phyloP scores from a whole-genome alignment of 257 asterid genomes.

The Verbena officinalis region DNA sequence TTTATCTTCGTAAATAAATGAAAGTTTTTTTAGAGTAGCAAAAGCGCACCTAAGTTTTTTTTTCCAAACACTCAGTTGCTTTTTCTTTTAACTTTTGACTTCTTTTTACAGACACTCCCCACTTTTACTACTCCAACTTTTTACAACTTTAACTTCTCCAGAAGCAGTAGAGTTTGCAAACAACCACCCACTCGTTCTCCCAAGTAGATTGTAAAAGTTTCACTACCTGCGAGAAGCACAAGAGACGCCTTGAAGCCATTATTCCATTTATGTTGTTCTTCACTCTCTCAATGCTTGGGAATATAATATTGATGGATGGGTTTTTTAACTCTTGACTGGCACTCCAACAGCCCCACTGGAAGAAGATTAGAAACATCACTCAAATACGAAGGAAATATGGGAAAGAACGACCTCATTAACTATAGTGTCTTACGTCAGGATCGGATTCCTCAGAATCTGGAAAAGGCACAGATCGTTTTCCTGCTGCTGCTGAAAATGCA shows the following conservation, averaged over 20 bases:
- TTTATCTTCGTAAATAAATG: too few species aligned
- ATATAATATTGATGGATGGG: slow-evolving; percentile 72
- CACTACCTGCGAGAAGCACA: slow-evolving; percentile 90
- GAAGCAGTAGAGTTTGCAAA: too few species aligned
- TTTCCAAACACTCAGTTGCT: too few species aligned
- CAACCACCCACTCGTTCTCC: too few species aligned
- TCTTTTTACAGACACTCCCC: too few species aligned
- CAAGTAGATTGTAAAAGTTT: slow-evolving; percentile 18
- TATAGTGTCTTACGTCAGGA: slow-evolving; percentile 68
- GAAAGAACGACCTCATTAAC: slow-evolving; percentile 13
- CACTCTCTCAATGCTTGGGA: slow-evolving; percentile 84
- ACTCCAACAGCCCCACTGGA: slow-evolving; percentile 97
- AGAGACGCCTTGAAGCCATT: slow-evolving; percentile 60
- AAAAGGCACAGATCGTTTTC: slow-evolving; percentile 65
- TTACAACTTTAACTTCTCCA: too few species aligned
- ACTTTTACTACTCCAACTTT: too few species aligned
- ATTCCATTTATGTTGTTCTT: slow-evolving; percentile 66
- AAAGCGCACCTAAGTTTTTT: too few species aligned
- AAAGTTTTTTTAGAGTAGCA: too few species aligned
- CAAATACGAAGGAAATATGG: slow-evolving; percentile 25
- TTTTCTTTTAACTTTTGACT: too few species aligned
- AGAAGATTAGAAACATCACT: slow-evolving; percentile 34
- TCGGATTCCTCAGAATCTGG: slow-evolving; percentile 88
- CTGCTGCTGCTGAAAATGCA: slow-evolving; percentile 93
- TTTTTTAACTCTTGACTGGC: slow-evolving; percentile 77